Conservation (phyloP, 1,284 basidiomycete genomes). For the Irpex rosettiformis region DNA sequence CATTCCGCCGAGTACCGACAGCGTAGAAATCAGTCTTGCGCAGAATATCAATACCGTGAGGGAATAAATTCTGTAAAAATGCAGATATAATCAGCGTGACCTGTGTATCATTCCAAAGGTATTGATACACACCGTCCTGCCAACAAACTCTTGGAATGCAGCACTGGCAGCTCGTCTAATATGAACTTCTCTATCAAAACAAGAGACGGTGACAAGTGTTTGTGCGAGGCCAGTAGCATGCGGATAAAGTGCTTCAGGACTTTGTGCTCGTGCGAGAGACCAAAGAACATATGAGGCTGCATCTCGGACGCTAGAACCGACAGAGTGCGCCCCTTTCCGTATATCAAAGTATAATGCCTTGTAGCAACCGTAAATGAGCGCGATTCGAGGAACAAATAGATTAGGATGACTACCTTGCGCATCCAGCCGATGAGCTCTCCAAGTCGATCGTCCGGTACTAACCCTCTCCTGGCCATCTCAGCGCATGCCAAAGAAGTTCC, state of each 20-base stretch:
- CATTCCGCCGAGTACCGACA: slow-evolving; percentile 81
- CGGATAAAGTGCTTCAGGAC: slow-evolving; percentile 55
- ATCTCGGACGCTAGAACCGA: slow-evolving; percentile 94
- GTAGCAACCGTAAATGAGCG: neutral
- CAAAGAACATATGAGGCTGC: slow-evolving; percentile 94
- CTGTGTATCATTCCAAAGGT: neutral
- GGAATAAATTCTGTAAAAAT: slow-evolving; percentile 70
- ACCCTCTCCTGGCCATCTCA: slow-evolving; percentile 83
- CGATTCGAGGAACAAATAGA: slow-evolving; percentile 14
- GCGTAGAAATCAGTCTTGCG: slow-evolving; percentile 94
- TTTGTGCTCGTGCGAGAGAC: slow-evolving; percentile 84
- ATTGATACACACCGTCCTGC: slow-evolving; percentile 64
- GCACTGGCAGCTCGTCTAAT: slow-evolving; percentile 97
- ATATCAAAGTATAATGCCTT: slow-evolving; percentile 93
- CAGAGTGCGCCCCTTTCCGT: slow-evolving; percentile 86
- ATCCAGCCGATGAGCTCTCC: slow-evolving; percentile 72
- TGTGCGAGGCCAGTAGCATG: slow-evolving; percentile 68
- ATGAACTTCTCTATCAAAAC: slow-evolving; percentile 92
- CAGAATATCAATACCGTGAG: slow-evolving; percentile 92
- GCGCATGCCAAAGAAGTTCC: slow-evolving; percentile 92
- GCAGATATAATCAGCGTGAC: slow-evolving; percentile 1
- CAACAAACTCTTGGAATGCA: slow-evolving; percentile 96
- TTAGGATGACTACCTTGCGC: slow-evolving; percentile 53
- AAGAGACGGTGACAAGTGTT: slow-evolving; percentile 71
- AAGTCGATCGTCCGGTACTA: slow-evolving; percentile 60